phyloP scores from a whole-genome alignment of 2,329 filamentous ascomycete species.

The Xylariaceae sp. region DNA sequence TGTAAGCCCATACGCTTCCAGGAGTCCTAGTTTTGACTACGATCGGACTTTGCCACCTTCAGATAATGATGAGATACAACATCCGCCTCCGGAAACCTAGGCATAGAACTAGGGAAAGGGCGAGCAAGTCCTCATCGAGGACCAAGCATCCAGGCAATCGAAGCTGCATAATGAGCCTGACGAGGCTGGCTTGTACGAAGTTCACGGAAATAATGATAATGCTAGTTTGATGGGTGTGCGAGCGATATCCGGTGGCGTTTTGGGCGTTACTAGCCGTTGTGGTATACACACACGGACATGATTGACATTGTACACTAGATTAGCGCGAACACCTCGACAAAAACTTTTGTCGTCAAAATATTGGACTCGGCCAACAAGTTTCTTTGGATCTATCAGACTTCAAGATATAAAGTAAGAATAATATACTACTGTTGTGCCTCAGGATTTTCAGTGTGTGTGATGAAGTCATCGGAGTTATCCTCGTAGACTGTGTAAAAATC shows the following conservation, averaged over 20 bases:
- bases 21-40: conserved; percentile 22
- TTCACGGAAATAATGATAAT: not conserved
- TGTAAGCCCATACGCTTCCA: conserved; percentile 25
- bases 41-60: conserved; percentile 7
- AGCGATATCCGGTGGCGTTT: no score
- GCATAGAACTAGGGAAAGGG: conserved; percentile 4
- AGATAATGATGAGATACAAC: conserved; percentile 3
- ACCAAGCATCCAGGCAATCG: not conserved
- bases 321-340: not conserved
- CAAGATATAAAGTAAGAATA: not conserved
- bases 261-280: not conserved
- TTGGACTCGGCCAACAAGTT: not conserved
- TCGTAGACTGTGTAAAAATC: conserved; percentile 26
- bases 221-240: not conserved
- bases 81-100: not conserved
- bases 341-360: not conserved
- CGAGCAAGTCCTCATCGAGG: not conserved
- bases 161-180: not conserved
- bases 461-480: conserved; percentile 27
- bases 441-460: conserved; percentile 31
- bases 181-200: not conserved
- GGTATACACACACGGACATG: not conserved
- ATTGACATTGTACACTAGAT: conserved; percentile 4
- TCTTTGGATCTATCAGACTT: not conserved
- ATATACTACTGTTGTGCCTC: conserved; percentile 16